A percentile compares a stretch with the other conserved stretches of the same genome.
These are phyloP conservation scores for Oryza longistaminata DNA, from an alignment of 176 grass and related monocot species.

Conservation along the genomic window DNA sequence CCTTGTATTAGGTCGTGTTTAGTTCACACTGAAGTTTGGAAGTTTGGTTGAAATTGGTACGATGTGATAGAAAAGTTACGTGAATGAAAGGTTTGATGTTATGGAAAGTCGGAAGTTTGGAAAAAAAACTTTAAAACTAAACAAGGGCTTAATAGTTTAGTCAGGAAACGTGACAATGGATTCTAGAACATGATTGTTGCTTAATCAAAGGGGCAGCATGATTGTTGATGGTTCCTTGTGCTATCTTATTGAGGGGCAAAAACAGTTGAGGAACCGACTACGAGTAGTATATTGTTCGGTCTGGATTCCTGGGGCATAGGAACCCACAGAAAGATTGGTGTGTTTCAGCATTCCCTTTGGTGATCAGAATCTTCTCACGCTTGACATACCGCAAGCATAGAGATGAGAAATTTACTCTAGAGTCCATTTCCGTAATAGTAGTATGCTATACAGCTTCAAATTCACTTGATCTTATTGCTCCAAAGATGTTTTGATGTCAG, in stretches of 20 bases:
- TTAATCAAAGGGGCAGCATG: neutral
- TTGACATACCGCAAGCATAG: neutral
- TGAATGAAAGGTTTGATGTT: no score
- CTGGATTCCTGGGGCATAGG: neutral
- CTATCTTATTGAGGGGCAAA: no score
- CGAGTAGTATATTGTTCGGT: neutral
- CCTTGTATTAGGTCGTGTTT: no score
- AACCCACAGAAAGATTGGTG: neutral
- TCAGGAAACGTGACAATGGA: neutral
- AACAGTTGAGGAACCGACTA: neutral
- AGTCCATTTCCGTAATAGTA: neutral
- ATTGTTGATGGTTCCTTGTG: no score
- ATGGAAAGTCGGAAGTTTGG: no score
- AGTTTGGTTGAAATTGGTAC: no score
- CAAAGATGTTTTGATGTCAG: neutral
- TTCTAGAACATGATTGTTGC: neutral
- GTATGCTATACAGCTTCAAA: neutral
- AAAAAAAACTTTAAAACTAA: no score
- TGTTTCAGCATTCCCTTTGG: neutral
- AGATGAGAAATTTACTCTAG: neutral
- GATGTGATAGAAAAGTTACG: no score
- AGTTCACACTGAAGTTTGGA: no score
- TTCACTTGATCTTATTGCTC: neutral
- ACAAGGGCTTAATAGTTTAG: no score
- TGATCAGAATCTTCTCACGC: neutral